phyloP scores from a whole-genome alignment of 768 basidiomycete genomes.

The Pleurotus cornucopiae region DNA sequence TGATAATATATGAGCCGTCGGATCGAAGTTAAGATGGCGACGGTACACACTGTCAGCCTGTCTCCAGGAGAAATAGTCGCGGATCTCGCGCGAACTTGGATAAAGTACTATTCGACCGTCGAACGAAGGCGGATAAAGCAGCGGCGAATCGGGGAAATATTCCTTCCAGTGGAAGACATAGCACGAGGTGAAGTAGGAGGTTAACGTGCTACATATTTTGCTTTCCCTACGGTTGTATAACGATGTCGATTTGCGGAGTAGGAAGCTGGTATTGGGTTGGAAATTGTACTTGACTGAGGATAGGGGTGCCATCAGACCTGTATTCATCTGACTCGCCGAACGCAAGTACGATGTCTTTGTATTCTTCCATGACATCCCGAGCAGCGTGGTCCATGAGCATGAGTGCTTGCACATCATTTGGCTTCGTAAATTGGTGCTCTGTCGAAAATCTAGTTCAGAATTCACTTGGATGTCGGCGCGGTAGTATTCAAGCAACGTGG shows the following conservation, averaged over 20 bases:
- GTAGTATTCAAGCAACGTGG: not conserved
- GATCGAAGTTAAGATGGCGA: not conserved
- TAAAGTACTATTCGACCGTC: conserved; percentile 88
- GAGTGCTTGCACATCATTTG: conserved; percentile 86
- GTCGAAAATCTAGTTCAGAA: conserved; percentile 68
- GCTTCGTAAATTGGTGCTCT: conserved; percentile 78
- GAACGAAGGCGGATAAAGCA: conserved; percentile 87
- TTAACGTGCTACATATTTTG: conserved; percentile 82
- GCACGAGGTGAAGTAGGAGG: conserved; percentile 85
- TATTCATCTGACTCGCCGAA: conserved; percentile 99
- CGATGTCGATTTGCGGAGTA: conserved; percentile 68
- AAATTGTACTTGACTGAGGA: not conserved
- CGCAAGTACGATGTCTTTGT: conserved; percentile 78
- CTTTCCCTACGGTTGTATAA: conserved; percentile 84
- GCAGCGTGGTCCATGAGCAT: conserved; percentile 93
- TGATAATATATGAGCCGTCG: conserved; percentile 25
- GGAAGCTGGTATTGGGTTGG: conserved; percentile 55
- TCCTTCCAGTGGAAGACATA: conserved; percentile 84
- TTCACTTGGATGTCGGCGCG: not conserved
- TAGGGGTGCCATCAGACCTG: conserved; percentile 48
- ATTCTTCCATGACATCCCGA: conserved; percentile 71
- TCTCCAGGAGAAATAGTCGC: conserved; percentile 95
- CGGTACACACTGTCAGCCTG: conserved; percentile 86
- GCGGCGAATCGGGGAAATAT: conserved; percentile 69
- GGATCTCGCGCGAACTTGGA: conserved; percentile 63